phyloP scores from a whole-genome alignment of 345 rosid genomes.

The Eutrema heterophyllum region DNA sequence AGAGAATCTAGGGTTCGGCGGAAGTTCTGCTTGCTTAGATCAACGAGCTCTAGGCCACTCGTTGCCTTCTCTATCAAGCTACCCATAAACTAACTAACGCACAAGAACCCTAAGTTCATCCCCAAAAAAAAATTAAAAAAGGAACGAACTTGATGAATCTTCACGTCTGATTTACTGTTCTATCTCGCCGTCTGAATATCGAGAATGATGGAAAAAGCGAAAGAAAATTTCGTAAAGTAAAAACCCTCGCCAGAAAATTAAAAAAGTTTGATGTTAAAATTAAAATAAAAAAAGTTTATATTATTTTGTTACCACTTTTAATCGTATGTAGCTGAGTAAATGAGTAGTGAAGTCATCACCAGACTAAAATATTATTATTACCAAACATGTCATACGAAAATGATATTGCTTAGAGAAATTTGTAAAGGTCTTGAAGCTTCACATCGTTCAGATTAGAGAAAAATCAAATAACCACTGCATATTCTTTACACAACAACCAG shows the following conservation, averaged over 20 bases:
- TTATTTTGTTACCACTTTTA: neutral
- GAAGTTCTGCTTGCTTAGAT: slow-evolving; percentile 17
- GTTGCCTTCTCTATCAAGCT: slow-evolving; percentile 26
- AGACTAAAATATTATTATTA: no score
- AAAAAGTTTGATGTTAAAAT: no score
- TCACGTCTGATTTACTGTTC: neutral
- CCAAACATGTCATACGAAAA: neutral
- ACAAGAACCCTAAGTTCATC: neutral
- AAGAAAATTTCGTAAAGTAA: neutral
- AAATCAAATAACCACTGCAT: neutral
- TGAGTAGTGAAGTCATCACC: no score
- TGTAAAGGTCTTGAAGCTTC: neutral
- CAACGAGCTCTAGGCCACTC: slow-evolving; percentile 1
- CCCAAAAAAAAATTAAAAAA: neutral
- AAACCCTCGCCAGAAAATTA: neutral
- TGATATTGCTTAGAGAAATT: neutral
- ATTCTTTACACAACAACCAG: neutral
- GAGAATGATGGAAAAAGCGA: neutral
- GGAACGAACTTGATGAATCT: neutral
- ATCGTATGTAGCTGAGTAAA: no score
- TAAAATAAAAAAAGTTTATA: no score
- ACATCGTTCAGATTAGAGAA: neutral
- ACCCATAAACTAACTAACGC: neutral
- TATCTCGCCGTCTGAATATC: neutral
- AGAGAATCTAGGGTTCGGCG: slow-evolving; percentile 30